Evolutionary conservation across 2,329 filamentous ascomycete species (phyloP).

Genomic region (Emergomyces pasteurianus): DNA sequence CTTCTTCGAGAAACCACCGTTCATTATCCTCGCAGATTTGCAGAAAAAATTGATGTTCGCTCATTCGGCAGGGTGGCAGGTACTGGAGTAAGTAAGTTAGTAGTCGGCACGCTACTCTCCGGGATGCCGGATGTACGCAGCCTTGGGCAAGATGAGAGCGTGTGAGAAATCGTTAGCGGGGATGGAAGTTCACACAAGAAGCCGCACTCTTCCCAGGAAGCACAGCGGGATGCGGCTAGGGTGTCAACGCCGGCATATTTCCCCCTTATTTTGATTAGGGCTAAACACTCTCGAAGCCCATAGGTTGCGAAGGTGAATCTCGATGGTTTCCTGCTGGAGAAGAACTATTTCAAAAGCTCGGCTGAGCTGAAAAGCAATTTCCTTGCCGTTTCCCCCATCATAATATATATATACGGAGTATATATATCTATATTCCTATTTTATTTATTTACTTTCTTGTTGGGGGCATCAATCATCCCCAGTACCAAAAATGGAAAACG

Average conservation of each 20-base stretch:
- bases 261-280: neutral
- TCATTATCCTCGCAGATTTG: neutral
- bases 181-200: neutral
- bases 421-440: too few relatives aligned
- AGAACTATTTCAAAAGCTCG: neutral
- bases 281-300: neutral
- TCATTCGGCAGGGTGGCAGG: neutral
- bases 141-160: neutral
- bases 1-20: neutral
- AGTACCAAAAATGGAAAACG: too few relatives aligned
- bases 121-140: neutral
- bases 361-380: neutral
- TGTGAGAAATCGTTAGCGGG: neutral
- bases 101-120: neutral
- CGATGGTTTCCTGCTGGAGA: neutral
- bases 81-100: neutral
- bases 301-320: neutral
- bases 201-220: neutral
- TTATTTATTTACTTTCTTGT: neutral
- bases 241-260: neutral
- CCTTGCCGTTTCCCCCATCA: neutral
- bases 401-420: too few relatives aligned
- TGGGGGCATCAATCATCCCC: too few relatives aligned
- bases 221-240: neutral
- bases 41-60: neutral